Base-by-base conservation (phyloP, 2,329 filamentous ascomycete species). In the Fusarium caatingaense region DNA sequence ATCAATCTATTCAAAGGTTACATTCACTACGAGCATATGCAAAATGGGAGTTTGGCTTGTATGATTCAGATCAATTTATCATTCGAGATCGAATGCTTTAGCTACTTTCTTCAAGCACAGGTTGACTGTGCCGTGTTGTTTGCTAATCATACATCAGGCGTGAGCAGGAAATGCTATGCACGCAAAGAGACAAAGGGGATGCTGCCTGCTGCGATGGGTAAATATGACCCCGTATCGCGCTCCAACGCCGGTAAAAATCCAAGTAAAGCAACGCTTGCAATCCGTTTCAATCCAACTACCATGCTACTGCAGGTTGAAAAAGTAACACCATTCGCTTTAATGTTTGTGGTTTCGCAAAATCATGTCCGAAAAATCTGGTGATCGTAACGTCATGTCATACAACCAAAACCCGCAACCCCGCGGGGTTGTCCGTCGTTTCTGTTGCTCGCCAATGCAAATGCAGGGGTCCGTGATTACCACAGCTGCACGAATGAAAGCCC, bases 401-500 rank as follows among this genome's bases (percentile, higher is more conserved):
- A 60, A 45, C 21, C 40, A n/a, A 42, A 53, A 48, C 48, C 47
- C 40, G 37, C 30, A 64, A 58, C 44, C 37, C 53, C 41, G 45
- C 49, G 37, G 40, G 63, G 62, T 66, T 49, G 20, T 56, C 37
- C 40, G 18, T 37, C 23, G 44, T 58, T 59, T 45, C 54, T 41
- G 23, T 53, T 27, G 34, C 23, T 53, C n/a, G 23, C 49, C 34
- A 28, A 53, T 28, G 34, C 23, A 53, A 10, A 68, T 54, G 48
- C 58, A 68, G 51, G 59, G 53, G 32, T 48, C 55, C 34, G 27
- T 42, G 16, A 12, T 54, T 66, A 74, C 57, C 65, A 64, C 56
- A 74, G 66, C 64, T 73, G 71, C 27, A 73, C 56, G 23, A 69
- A 66, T 21, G 74, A 71, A 40, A 74, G 21, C 30, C 67, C 57